A percentile compares a stretch with the other conserved stretches of the same genome.
Conservation (phyloP, 805 yeast genomes). For the Candida caryicola region DNA sequence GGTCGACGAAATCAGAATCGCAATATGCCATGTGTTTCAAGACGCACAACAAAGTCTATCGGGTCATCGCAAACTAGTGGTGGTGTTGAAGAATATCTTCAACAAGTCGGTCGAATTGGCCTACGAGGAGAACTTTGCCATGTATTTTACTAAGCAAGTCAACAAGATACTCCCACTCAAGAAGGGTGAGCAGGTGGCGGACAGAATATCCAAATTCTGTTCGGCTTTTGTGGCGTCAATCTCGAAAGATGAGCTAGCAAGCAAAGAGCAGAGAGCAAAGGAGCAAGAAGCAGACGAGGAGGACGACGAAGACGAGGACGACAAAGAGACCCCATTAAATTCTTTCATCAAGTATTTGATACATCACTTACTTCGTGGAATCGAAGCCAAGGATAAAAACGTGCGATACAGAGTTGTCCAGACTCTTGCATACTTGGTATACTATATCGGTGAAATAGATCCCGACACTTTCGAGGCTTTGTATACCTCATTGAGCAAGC, state of each 20-base stretch:
- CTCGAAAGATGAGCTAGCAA: slow-evolving; percentile 29
- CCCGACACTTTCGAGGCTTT: slow-evolving; percentile 66
- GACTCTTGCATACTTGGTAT: slow-evolving; percentile 66
- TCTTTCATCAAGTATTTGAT: slow-evolving; percentile 60
- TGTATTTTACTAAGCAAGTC: slow-evolving; percentile 56
- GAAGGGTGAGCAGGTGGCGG: slow-evolving; percentile 69
- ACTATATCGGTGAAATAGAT: slow-evolving; percentile 71
- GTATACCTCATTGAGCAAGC: slow-evolving; percentile 54
- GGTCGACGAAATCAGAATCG: slow-evolving; percentile 26
- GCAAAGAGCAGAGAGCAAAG: slow-evolving; percentile 17
- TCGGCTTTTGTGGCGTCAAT: slow-evolving; percentile 53
- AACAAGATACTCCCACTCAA: slow-evolving; percentile 66
- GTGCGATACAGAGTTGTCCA: slow-evolving; percentile 83
- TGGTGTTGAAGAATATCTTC: slow-evolving; percentile 59
- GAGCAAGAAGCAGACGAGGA: slow-evolving; percentile 18
- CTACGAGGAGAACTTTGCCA: slow-evolving; percentile 56
- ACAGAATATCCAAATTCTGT: slow-evolving; percentile 71
- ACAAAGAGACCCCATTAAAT: slow-evolving; percentile 37
- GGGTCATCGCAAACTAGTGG: slow-evolving; percentile 72
- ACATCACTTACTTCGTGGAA: slow-evolving; percentile 70
- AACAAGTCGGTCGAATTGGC: slow-evolving; percentile 51
- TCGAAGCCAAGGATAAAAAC: slow-evolving; percentile 68
- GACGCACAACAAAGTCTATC: slow-evolving; percentile 74
- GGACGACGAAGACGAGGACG: slow-evolving; percentile 39
- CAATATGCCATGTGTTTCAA: slow-evolving; percentile 69